Percentiles rank a stretch among this genome's conserved stretches.
These are phyloP conservation scores for Tuber melanosporum DNA, from an alignment of 495 filamentous ascomycete genomes.

Conservation along the genomic window DNA sequence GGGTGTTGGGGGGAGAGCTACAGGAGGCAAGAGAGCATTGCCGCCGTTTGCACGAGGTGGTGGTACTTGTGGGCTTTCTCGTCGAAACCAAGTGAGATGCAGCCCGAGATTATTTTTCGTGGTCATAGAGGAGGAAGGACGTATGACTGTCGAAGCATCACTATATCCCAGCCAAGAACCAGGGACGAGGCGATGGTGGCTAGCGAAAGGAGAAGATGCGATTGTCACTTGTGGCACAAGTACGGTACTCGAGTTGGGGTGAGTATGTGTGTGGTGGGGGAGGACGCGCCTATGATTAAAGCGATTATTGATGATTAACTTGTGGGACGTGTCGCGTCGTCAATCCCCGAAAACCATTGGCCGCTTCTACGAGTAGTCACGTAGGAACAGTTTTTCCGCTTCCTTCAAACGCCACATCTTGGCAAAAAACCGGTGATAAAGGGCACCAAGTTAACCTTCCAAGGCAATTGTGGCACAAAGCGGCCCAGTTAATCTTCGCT, in stretches of 20 bases:
- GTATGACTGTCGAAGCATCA: neutral
- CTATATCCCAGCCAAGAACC: neutral
- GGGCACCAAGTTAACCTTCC: neutral
- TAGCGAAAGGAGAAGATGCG: neutral
- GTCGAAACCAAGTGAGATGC: slow-evolving; percentile 38
- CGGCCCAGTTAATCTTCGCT: neutral
- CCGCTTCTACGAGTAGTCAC: neutral
- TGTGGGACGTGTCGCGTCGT: neutral
- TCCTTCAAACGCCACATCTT: neutral
- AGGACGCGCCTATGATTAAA: neutral
- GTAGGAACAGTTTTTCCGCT: neutral
- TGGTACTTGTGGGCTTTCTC: slow-evolving; percentile 34
- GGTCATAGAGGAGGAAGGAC: slow-evolving; percentile 25
- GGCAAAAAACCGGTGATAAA: neutral
- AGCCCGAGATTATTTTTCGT: slow-evolving; percentile 39
- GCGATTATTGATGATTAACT: neutral
- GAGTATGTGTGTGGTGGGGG: neutral
- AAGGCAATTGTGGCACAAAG: neutral
- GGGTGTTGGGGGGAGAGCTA: slow-evolving; percentile 15
- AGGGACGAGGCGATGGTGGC: neutral
- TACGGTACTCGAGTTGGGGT: neutral
- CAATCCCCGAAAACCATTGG: neutral
- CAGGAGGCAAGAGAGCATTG: slow-evolving; percentile 22
- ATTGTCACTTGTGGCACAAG: neutral
- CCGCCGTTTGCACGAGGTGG: slow-evolving; percentile 18